These are phyloP conservation scores for Aurantiochytrium sp. DNA, from an alignment of 108 stramenopile species.

Conservation along the genomic window DNA sequence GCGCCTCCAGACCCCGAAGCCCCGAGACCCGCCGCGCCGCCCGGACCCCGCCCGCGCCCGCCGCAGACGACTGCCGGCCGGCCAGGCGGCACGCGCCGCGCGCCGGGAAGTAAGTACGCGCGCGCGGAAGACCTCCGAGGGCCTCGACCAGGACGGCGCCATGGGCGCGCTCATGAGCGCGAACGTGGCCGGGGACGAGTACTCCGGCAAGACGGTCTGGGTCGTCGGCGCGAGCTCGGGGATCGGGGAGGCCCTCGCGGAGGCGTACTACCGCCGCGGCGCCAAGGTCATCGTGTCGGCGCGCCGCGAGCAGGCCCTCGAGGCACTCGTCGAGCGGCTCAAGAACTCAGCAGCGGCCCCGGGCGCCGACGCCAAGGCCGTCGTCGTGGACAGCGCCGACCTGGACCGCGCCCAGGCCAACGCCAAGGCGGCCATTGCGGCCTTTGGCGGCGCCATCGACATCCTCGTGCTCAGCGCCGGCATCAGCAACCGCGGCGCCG, in stretches of 20 bases:
- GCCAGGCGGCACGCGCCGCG: too few relatives aligned
- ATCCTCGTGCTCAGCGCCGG: slow-evolving; percentile 27
- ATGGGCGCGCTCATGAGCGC: neutral
- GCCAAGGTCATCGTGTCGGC: slow-evolving; percentile 15
- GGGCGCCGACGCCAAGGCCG: neutral
- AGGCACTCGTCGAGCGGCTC: neutral
- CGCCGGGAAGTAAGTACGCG: too few relatives aligned
- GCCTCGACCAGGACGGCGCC: neutral
- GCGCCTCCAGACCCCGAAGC: too few relatives aligned
- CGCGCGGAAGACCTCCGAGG: too few relatives aligned
- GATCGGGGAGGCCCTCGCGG: neutral
- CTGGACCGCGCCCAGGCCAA: neutral
- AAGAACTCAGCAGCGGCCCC: neutral
- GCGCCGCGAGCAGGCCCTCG: neutral
- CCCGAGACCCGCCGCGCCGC: too few relatives aligned
- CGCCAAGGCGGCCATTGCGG: neutral
- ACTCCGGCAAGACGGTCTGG: slow-evolving; percentile 11
- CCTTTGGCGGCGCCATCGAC: slow-evolving; percentile 16
- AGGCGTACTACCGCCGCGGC: neutral
- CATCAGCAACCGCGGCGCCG: neutral
- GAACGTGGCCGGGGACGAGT: neutral
- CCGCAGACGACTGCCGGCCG: too few relatives aligned
- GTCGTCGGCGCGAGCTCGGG: slow-evolving; percentile 16
- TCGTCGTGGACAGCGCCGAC: neutral
- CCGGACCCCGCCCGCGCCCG: too few relatives aligned